phyloP scores from a whole-genome alignment of 2,329 filamentous ascomycete genomes.

The Phyllosticta citrichinensis region DNA sequence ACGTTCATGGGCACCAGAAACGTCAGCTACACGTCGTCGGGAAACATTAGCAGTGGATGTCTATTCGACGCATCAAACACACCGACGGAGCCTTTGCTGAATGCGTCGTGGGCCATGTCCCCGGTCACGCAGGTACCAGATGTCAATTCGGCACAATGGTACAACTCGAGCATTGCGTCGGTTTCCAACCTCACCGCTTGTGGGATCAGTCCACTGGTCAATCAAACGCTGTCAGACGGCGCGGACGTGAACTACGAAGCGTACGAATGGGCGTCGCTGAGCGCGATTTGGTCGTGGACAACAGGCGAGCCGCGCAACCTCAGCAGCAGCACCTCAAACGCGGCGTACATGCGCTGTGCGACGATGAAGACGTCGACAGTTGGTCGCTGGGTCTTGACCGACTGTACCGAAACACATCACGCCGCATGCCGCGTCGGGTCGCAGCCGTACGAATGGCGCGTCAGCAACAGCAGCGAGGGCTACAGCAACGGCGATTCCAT shows the following conservation, averaged over 20 bases:
- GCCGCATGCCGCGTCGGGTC: slow-evolving; percentile 46
- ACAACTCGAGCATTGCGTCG: slow-evolving; percentile 18
- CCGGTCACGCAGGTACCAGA: slow-evolving; percentile 13
- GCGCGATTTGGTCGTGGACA: slow-evolving; percentile 52
- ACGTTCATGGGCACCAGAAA: slow-evolving; percentile 32
- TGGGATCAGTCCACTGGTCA: slow-evolving; percentile 51
- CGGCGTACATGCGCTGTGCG: slow-evolving; percentile 42
- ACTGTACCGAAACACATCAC: slow-evolving; percentile 43
- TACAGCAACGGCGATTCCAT: slow-evolving; percentile 35
- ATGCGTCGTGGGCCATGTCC: slow-evolving; percentile 35
- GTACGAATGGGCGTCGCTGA: slow-evolving; percentile 43
- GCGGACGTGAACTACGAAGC: slow-evolving; percentile 37
- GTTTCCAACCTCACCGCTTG: slow-evolving; percentile 41
- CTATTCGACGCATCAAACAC: slow-evolving; percentile 33
- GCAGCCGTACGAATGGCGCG: slow-evolving; percentile 48
- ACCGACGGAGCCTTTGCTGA: slow-evolving; percentile 29
- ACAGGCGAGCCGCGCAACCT: slow-evolving; percentile 43
- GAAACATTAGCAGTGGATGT: slow-evolving; percentile 42
- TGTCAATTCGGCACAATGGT: slow-evolving; percentile 14
- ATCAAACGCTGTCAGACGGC: slow-evolving; percentile 40
- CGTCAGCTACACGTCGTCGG: slow-evolving; percentile 28
- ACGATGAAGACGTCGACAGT: slow-evolving; percentile 33
- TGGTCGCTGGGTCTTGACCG: slow-evolving; percentile 49
- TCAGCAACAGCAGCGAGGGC: slow-evolving; percentile 34
- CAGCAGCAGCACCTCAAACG: slow-evolving; percentile 23